phyloP scores from a whole-genome alignment of 768 basidiomycete genomes.

The Clitopilus hobsonii region DNA sequence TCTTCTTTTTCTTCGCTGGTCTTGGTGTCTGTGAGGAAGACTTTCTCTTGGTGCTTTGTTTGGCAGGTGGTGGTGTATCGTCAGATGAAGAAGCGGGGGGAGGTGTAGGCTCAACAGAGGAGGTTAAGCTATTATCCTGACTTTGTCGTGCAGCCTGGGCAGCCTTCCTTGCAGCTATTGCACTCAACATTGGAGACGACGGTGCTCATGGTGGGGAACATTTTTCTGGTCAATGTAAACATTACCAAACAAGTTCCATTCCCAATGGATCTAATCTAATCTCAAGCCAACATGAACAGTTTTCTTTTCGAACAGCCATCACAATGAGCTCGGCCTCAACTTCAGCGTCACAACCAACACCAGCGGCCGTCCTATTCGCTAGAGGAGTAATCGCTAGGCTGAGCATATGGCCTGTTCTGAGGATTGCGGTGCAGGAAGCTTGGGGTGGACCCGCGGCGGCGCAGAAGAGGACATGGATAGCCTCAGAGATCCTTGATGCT shows the following conservation, averaged over 20 bases:
- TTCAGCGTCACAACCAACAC: constrained; percentile 36
- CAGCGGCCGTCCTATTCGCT: constrained; percentile 69
- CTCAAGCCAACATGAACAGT: no score
- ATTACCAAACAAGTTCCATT: background rate
- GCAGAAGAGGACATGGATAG: constrained; percentile 82
- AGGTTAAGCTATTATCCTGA: background rate
- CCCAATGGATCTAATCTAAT: background rate
- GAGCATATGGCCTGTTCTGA: constrained; percentile 79
- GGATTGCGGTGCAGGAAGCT: constrained; percentile 75
- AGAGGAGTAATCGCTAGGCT: constrained; percentile 83
- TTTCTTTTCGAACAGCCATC: constrained; percentile 11
- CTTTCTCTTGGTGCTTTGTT: constrained; percentile 42
- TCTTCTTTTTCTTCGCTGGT: constrained; percentile 15
- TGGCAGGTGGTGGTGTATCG: constrained; percentile 9
- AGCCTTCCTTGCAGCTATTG: constrained; percentile 68
- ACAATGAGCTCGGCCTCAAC: constrained; percentile 11
- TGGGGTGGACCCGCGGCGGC: constrained; percentile 80
- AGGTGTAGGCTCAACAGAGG: constrained; percentile 5
- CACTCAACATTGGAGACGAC: constrained; percentile 52
- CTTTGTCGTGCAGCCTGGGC: constrained; percentile 30
- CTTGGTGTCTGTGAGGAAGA: constrained; percentile 19
- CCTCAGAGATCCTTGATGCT: constrained; percentile 73
- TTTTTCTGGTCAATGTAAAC: background rate
- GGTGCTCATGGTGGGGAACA: background rate
- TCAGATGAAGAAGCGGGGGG: constrained; percentile 8